Percentiles rank a stretch among this genome's conserved stretches.
Evolutionary conservation across 495 filamentous ascomycete species (phyloP).

Genomic region (Aspergillus cristatus): DNA sequence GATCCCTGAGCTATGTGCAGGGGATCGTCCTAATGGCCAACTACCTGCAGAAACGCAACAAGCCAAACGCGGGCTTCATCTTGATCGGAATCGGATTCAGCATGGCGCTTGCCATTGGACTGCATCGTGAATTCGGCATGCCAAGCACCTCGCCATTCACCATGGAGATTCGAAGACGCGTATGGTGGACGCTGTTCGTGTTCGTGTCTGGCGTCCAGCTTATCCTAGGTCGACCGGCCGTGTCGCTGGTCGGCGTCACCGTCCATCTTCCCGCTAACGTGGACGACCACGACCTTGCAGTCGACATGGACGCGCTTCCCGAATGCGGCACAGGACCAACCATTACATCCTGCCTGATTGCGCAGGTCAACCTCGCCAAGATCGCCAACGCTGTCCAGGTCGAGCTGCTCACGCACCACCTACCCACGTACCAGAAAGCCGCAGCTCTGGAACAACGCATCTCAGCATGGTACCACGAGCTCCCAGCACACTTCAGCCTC

Average conservation of each 20-base stretch:
- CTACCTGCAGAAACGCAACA: conserved; percentile 15
- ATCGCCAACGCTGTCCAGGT: conserved; percentile 17
- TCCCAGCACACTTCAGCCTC: conserved; percentile 8
- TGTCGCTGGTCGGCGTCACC: conserved; percentile 13
- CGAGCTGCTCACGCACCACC: conserved; percentile 14
- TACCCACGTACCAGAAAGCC: conserved; percentile 10
- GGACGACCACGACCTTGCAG: conserved; percentile 14
- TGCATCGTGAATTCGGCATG: conserved; percentile 16
- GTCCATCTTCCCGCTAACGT: conserved; percentile 13
- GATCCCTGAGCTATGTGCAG: conserved; percentile 14
- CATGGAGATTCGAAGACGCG: conserved; percentile 28
- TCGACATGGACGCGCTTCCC: conserved; percentile 15
- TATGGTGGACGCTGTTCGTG: conserved; percentile 27
- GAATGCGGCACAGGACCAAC: conserved; percentile 6
- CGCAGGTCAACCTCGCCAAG: conserved; percentile 16
- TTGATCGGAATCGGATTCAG: conserved; percentile 16
- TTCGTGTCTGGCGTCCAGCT: conserved; percentile 14
- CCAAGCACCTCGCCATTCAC: conserved; percentile 16
- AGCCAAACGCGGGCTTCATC: conserved; percentile 13
- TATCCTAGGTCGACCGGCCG: conserved; percentile 12
- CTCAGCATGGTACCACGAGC: conserved; percentile 7
- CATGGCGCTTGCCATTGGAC: conserved; percentile 14
- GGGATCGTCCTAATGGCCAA: conserved; percentile 13
- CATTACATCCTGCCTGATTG: conserved; percentile 15
- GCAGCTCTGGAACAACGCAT: conserved; percentile 10